phyloP scores from a whole-genome alignment of 345 rosid genomes.

The Eucalyptus curtisii region DNA sequence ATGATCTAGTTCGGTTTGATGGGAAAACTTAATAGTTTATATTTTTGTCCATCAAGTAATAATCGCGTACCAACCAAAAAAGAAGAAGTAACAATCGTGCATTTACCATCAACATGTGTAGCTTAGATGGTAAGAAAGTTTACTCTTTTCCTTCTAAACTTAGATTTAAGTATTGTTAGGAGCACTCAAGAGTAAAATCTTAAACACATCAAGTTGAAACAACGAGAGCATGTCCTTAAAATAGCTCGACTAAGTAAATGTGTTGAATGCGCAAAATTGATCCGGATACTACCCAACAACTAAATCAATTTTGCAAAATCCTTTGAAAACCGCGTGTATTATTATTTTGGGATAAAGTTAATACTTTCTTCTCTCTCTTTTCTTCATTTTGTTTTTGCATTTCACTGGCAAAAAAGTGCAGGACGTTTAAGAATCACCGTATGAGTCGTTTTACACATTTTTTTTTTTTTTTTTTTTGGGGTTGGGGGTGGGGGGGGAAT shows the following conservation, averaged over 20 bases:
- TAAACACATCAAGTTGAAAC: background rate
- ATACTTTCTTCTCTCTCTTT: background rate
- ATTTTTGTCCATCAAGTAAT: background rate
- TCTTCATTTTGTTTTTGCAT: background rate
- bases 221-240: background rate
- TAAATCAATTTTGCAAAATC: background rate
- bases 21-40: background rate
- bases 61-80: background rate
- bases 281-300: background rate
- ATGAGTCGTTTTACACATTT: background rate
- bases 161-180: background rate
- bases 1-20: fast-evolving
- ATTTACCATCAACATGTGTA: background rate
- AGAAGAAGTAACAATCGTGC: background rate
- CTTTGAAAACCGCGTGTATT: background rate
- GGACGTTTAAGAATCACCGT: background rate
- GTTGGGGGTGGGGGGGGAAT: too few species aligned
- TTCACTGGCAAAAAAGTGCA: background rate
- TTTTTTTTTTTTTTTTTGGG: too few species aligned
- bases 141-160: background rate
- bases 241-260: background rate
- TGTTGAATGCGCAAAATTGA: background rate
- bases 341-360: background rate
- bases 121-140: background rate
- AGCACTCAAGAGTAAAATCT: background rate